Evolutionary conservation across 331 rosid species (phyloP).

Genomic region (Malus hybrid): DNA sequence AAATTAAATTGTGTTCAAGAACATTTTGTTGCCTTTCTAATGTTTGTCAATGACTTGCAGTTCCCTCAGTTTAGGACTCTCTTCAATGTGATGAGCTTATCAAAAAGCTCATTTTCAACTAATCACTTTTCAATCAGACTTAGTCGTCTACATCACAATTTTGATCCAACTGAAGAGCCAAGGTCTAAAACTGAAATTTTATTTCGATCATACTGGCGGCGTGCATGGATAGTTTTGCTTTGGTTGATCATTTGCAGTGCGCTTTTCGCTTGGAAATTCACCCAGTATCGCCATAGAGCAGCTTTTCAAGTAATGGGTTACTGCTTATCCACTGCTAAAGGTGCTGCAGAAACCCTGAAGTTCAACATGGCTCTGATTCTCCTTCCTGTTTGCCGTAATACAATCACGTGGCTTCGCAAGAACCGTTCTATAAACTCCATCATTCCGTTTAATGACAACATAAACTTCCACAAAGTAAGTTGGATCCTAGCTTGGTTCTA

Average conservation of each 20-base stretch:
- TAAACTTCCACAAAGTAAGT: constrained; percentile 80
- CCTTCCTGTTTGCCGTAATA: constrained; percentile 73
- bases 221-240: constrained; percentile 53
- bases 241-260: constrained; percentile 47
- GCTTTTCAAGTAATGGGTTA: constrained; percentile 86
- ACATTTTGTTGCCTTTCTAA: neutral
- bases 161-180: constrained; percentile 28
- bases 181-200: constrained; percentile 48
- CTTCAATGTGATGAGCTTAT: constrained; percentile 28
- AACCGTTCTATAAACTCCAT: constrained; percentile 39
- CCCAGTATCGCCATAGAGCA: constrained; percentile 45
- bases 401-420: constrained; percentile 68
- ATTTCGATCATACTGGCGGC: constrained; percentile 68
- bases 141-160: neutral
- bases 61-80: constrained; percentile 47
- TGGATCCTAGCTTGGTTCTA: neutral
- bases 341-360: constrained; percentile 83
- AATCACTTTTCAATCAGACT: constrained; percentile 11
- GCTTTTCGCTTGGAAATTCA: constrained; percentile 73
- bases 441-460: constrained; percentile 66
- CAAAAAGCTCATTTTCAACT: constrained; percentile 27
- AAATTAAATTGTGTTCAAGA: neutral
- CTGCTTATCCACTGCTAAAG: constrained; percentile 77
- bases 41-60: constrained; percentile 22
- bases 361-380: constrained; percentile 82